Conservation (phyloP, 306 rosid species). For the Sophora flavescens region DNA sequence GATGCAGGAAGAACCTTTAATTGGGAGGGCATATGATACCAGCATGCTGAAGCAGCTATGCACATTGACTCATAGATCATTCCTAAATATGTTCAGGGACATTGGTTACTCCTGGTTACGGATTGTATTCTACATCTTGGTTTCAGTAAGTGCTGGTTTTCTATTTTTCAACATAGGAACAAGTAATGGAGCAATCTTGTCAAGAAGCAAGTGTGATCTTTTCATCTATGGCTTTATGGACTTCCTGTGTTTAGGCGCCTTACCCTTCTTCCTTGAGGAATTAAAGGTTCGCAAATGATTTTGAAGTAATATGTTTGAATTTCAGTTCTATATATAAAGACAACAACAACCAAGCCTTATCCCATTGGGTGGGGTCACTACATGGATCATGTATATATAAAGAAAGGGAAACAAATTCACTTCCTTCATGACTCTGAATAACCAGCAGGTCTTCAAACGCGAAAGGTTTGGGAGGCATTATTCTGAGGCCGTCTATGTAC, state of each 20-base stretch:
- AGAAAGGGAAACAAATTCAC: neutral
- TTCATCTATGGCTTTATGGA: conserved; percentile 80
- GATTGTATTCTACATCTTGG: conserved; percentile 52
- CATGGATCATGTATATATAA: no score
- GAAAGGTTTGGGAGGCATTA: conserved; percentile 64
- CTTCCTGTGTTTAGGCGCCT: conserved; percentile 73
- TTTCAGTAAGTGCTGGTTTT: conserved; percentile 59
- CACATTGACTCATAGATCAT: conserved; percentile 68
- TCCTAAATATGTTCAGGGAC: conserved; percentile 79
- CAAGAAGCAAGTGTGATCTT: conserved; percentile 67
- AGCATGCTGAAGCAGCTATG: conserved; percentile 69
- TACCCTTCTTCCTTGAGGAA: conserved; percentile 87
- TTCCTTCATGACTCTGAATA: conserved; percentile 6
- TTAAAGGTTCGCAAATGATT: conserved; percentile 61
- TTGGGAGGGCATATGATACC: conserved; percentile 53
- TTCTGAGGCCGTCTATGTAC: conserved; percentile 56
- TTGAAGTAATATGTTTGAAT: neutral
- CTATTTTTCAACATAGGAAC: conserved; percentile 66
- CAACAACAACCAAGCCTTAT: no score
- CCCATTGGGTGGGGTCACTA: no score
- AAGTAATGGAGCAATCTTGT: conserved; percentile 55
- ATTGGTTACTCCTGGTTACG: conserved; percentile 83
- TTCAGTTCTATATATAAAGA: neutral
- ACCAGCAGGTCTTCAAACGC: conserved; percentile 54
- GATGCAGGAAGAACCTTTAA: conserved; percentile 55